Evolutionary conservation across 306 rosid species (phyloP), one percentile per base, ranked within the genome.

Genomic region (Rosa persica): DNA sequence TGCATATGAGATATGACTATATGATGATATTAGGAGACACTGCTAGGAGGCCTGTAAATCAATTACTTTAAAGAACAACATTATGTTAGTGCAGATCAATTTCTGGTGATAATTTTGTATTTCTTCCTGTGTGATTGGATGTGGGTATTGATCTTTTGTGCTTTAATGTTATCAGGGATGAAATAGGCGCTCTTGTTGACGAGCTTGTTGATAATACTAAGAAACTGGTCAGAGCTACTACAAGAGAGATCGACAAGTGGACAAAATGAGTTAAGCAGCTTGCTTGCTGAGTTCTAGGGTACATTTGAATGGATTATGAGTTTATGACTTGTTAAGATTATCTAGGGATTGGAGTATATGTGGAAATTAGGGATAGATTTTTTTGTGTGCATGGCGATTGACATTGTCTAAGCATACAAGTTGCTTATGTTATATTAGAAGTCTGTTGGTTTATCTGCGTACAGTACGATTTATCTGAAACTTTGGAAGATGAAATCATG

Each of bases 181-280:
- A 94, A 20, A 81, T 92, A 23, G 77, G 78, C 65, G 93, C 92
- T 47, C 88, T 92, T 76, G 86, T 89, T 74, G 97, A 88, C 76
- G 97, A 94, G 58, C 77, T 92, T 70, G 95, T 89, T 64, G 79
- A 82, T 23, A 89, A 80, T 58, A 81, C 93, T 27, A 92, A 83
- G 87, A 94, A 86, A 89, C 86, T 94, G 76, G 84, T 88, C 75
- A 83, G 65, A 78, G 88, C 86, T 51, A 88, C 97, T 67, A 78
- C 97, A 23, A 89, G 44, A 83, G 98, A 87, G 85, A 67, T 92
- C 61, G 96, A 92, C 42, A 94, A 90, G 84, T 87, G 95, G 95
- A 85, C 81, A 81, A 86, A 92, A 86, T 92, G 86, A 92, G 9
- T 74, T 23, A 39, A 22, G 51, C 20, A 15, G 70, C 67, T 61